Evolutionary conservation across 805 yeast species (phyloP), one percentile per base, ranked within the genome.

Genomic region (Candida verbasci): DNA sequence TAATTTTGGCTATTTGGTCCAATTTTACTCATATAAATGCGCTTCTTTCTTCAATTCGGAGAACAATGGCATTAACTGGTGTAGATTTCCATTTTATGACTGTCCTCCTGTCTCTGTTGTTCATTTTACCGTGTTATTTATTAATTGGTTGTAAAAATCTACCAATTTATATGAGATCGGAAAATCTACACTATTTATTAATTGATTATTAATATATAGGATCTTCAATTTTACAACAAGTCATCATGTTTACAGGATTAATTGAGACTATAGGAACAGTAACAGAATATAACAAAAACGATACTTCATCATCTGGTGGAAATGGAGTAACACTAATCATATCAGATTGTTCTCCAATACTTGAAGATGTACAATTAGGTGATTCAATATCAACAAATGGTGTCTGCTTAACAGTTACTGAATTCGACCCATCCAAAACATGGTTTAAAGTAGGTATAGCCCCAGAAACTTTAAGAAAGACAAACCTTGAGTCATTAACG

Each of bases 181-280:
- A n/a, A n/a, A n/a, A n/a, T n/a, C n/a, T n/a, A n/a, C n/a, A n/a
- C n/a, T n/a, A n/a, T 26, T 26, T 9, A 6, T 9, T 26, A 26
- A 26, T 26, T 6, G 17, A n/a, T 16, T 9, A 14, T 26, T 16
- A n/a, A 21, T 21, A 9, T 9, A 25, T 17, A n/a, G n/a, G n/a
- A n/a, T n/a, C n/a, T n/a, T n/a, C n/a, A n/a, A n/a, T n/a, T n/a
- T n/a, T n/a, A n/a, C n/a, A n/a, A n/a, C n/a, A n/a, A n/a, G n/a
- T n/a, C n/a, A n/a, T n/a, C n/a, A 89, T 91, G 98, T 91, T 91
- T 50, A 91, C 98, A 0, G 98, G 98, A 21, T 78, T 91, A 30
- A 94, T 91, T 3, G 98, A 91, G 55, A 68, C 69, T 24, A 78
- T 88, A 20, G 97, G 96, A 8, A 70, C 77, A 1, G 80, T 85